phyloP scores from a whole-genome alignment of 805 yeast species.

The Wickerhamiella nectarea region DNA sequence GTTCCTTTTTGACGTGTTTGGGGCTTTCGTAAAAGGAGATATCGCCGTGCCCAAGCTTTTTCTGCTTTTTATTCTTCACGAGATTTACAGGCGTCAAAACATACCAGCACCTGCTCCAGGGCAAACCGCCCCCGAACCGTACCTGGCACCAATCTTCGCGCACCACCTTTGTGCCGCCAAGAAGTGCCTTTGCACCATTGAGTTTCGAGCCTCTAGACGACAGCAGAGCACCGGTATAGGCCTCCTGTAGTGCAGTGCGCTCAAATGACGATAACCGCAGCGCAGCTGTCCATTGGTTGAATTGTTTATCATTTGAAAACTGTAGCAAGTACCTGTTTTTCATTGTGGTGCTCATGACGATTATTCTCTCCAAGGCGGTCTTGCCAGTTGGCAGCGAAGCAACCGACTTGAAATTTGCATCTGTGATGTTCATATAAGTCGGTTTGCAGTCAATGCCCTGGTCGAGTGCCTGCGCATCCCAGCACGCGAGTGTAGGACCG shows the following conservation, averaged over 20 bases:
- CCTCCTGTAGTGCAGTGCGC: conserved; percentile 74
- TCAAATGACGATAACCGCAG: conserved; percentile 71
- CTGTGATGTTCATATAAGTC: conserved; percentile 78
- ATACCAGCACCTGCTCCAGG: conserved; percentile 90
- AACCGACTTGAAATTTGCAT: conserved; percentile 70
- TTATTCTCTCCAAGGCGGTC: conserved; percentile 52
- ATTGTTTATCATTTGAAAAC: conserved; percentile 49
- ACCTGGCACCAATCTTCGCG: conserved; percentile 94
- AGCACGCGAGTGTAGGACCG: conserved; percentile 83
- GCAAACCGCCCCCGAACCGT: conserved; percentile 93
- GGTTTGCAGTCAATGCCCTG: conserved; percentile 54
- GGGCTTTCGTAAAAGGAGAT: conserved; percentile 74
- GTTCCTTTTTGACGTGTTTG: conserved; percentile 46
- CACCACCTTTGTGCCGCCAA: conserved; percentile 71
- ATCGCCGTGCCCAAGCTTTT: conserved; percentile 38
- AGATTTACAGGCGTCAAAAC: conserved; percentile 50
- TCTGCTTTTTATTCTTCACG: conserved; percentile 31
- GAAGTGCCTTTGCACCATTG: conserved; percentile 71
- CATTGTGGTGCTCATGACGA: conserved; percentile 84
- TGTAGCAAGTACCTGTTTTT: conserved; percentile 79
- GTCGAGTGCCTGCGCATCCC: conserved; percentile 52
- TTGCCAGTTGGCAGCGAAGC: conserved; percentile 47
- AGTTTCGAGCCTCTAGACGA: conserved; percentile 82
- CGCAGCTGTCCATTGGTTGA: conserved; percentile 69
- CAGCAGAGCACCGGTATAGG: conserved; percentile 87